Evolutionary conservation across 768 basidiomycete genomes (phyloP).

Genomic region (Mycena chlorophos): DNA sequence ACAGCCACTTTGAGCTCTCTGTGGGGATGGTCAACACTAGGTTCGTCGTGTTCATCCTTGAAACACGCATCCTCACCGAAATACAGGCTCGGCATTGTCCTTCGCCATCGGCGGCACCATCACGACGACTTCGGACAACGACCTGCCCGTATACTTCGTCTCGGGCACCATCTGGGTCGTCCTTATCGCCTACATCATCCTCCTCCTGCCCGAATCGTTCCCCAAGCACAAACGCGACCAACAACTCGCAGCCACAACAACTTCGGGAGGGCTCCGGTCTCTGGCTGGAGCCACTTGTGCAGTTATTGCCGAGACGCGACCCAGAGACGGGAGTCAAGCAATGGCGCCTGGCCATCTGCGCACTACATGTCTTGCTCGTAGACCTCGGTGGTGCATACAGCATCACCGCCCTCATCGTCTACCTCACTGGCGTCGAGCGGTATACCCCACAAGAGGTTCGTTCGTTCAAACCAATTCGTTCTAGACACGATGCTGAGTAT

Average conservation of each 20-base stretch:
- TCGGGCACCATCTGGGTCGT: conserved; percentile 6
- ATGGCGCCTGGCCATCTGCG: conserved; percentile 13
- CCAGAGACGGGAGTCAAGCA: not conserved
- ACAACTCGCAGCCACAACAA: not conserved
- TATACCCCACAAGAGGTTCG: conserved; percentile 15
- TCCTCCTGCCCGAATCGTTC: conserved; percentile 13
- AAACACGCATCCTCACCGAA: not conserved
- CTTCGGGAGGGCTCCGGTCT: not conserved
- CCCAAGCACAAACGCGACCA: conserved; percentile 15
- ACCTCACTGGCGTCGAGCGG: conserved; percentile 7
- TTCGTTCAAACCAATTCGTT: not conserved
- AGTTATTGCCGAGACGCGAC: not conserved
- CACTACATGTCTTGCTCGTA: conserved; percentile 8
- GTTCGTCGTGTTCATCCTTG: not conserved
- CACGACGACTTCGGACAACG: conserved; percentile 1
- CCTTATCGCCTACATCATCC: not conserved
- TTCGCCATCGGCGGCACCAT: conserved; percentile 16
- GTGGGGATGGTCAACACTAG: conserved; percentile 14
- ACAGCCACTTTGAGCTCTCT: conserved; percentile 11
- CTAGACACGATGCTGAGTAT: not conserved
- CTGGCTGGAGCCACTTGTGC: conserved; percentile 3
- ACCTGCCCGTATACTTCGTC: conserved; percentile 7
- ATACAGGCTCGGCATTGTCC: conserved; percentile 8
- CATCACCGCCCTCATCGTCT: conserved; percentile 8
- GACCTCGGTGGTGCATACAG: conserved; percentile 9